A percentile compares a stretch with the other conserved stretches of the same genome.
phyloP scores from a whole-genome alignment of 257 asterid species.

The Ocimum tenuiflorum region DNA sequence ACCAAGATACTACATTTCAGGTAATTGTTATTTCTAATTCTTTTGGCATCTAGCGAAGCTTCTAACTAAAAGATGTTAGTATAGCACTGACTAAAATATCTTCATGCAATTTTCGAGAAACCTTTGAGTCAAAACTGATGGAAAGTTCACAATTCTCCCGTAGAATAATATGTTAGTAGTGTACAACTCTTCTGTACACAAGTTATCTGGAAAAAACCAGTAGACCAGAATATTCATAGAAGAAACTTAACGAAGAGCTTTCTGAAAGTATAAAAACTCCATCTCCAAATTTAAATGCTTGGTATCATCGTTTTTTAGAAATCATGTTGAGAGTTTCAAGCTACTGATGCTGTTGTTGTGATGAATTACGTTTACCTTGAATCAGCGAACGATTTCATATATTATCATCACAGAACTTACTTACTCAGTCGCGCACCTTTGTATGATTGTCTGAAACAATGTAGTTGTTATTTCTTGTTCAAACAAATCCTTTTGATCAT shows the following conservation, averaged over 20 bases:
- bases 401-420: background rate
- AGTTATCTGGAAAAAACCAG: background rate
- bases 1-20: slow-evolving; percentile 59
- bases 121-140: background rate
- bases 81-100: background rate
- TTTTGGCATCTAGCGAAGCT: background rate
- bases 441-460: too few relatives aligned
- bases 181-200: background rate
- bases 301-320: background rate
- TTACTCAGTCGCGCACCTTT: background rate
- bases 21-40: slow-evolving; percentile 8
- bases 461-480: background rate
- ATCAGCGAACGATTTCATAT: too few relatives aligned
- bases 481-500: too few relatives aligned
- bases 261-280: background rate
- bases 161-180: background rate
- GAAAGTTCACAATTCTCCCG: background rate
- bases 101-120: background rate
- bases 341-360: background rate
- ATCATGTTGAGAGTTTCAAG: background rate
- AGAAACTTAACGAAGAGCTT: too few relatives aligned
- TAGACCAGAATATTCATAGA: too few relatives aligned
- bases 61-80: background rate
- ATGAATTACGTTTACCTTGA: background rate
- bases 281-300: background rate